Base-by-base conservation (phyloP, 164 flowering plant species). In the Dillenia turbinata region DNA sequence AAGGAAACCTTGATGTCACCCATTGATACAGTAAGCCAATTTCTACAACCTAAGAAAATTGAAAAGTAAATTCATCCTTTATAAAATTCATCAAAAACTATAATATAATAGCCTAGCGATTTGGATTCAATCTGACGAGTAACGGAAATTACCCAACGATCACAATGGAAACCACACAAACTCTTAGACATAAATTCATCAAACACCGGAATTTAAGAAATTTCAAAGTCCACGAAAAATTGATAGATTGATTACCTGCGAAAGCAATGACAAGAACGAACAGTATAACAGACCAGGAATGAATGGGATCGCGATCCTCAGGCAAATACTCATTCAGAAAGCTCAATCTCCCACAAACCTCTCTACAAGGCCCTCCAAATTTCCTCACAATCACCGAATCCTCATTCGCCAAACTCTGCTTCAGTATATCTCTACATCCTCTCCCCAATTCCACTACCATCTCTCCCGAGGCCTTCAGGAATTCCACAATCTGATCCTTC, bases 231-330 rank as follows among this genome's bases (percentile, higher is more conserved):
- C 9, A 12, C 22, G 8, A 56, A 57, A 26, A 49, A 33, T 24
- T 11, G 0, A 11, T 49, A 24, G 49, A 33, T 33, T 33, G 40
- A 33, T 4, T 67, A 94, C 98, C 96, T 70, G 90, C 68, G 47
- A 88, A 57, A 8, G 89, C 85, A 7, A 89, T 52, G 43, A 85
- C 47, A 58, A 78, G 73, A 7, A 87, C 91, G 66, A 78, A 67
- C 50, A 79, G 58, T 3, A 91, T 71, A 26, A 93, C 91, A 10
- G 85, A 74, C 95, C 90, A 93, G 0, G 83, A 82, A 69, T 86
- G 90, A 33, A 63, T 59, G 11, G 97, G 99, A 67, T 91, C 90
- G 50, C 88, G 85, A 77, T 94, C 97, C 75, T 94, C 99, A 0
- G 99, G 97, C 83, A 94, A 73, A 60, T 64, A 86, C 66, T 91